A percentile compares a stretch with the other conserved stretches of the same genome.
These are phyloP conservation scores for Stereocaulon alpinum DNA, from an alignment of 495 filamentous ascomycete genomes.

Conservation along the genomic window DNA sequence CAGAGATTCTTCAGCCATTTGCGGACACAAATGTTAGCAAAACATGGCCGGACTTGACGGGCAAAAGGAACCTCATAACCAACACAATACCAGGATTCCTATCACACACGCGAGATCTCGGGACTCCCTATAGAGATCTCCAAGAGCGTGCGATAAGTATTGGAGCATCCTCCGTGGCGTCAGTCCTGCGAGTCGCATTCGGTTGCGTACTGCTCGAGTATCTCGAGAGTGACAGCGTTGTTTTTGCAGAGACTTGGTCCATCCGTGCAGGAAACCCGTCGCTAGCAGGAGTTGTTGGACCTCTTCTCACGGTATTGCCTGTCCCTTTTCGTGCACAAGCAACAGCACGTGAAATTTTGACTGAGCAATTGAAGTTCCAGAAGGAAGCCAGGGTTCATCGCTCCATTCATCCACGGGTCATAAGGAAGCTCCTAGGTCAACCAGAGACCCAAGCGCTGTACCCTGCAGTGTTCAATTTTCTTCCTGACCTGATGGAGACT, in stretches of 20 bases:
- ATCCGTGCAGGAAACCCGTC: constrained; percentile 22
- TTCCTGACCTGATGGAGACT: constrained; percentile 11
- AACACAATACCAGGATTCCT: background rate
- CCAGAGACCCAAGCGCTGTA: constrained; percentile 26
- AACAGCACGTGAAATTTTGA: constrained; percentile 20
- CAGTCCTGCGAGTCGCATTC: constrained; percentile 28
- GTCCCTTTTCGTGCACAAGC: constrained; percentile 25
- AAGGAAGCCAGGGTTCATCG: constrained; percentile 22
- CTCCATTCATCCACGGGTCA: constrained; percentile 26
- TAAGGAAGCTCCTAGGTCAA: constrained; percentile 24
- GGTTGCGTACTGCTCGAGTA: constrained; percentile 26
- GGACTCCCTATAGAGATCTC: constrained; percentile 17
- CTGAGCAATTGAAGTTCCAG: constrained; percentile 23
- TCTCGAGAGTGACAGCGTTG: constrained; percentile 26
- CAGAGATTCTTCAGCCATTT: constrained; percentile 20
- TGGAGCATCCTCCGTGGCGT: constrained; percentile 28
- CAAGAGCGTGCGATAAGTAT: constrained; percentile 20
- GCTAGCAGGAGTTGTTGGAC: constrained; percentile 26
- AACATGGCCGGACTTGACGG: constrained; percentile 26
- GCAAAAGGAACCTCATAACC: constrained; percentile 18
- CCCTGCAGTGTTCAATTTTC: constrained; percentile 30
- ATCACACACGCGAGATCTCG: constrained; percentile 6
- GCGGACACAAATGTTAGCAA: constrained; percentile 19
- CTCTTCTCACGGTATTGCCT: constrained; percentile 28
- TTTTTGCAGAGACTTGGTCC: constrained; percentile 31